Conservation (phyloP, 495 filamentous ascomycete species). For the Tuber borchii region DNA sequence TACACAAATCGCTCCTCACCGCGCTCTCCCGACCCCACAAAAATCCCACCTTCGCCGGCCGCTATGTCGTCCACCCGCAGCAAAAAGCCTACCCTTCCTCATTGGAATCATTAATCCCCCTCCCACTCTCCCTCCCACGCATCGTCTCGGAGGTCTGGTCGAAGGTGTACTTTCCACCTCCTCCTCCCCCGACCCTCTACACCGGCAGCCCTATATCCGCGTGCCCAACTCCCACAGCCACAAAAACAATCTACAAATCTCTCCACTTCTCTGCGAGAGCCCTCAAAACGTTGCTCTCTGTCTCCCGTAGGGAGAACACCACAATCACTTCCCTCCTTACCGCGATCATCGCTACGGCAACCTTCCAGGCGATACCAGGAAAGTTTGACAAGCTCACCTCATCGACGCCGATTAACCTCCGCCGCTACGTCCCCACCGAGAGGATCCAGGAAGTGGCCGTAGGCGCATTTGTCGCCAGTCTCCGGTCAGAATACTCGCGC, state of each 20-base stretch:
- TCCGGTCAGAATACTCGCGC: constrained; percentile 13
- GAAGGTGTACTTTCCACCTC: constrained; percentile 34
- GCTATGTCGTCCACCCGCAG: constrained; percentile 13
- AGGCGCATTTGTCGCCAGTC: constrained; percentile 44
- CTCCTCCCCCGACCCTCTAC: constrained; percentile 38
- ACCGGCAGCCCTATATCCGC: constrained; percentile 40
- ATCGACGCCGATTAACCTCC: constrained; percentile 38
- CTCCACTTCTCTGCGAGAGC: constrained; percentile 32
- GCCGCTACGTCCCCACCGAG: constrained; percentile 43
- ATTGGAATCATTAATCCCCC: constrained; percentile 7
- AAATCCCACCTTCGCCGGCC: constrained; percentile 25
- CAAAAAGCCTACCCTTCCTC: constrained; percentile 11
- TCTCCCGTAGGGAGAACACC: constrained; percentile 38
- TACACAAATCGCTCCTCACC: constrained; percentile 43
- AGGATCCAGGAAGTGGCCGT: constrained; percentile 43
- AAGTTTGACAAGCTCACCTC: constrained; percentile 6
- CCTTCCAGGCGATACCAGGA: constrained; percentile 42
- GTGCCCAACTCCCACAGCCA: constrained; percentile 36
- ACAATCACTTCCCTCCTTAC: constrained; percentile 45
- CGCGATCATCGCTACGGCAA: constrained; percentile 42
- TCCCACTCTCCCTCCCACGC: constrained; percentile 9
- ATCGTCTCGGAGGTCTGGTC: constrained; percentile 17
- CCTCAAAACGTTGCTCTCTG: constrained; percentile 30
- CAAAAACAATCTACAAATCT: constrained; percentile 33
- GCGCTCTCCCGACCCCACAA: constrained; percentile 44